Evolutionary conservation across 305 asterid genomes (phyloP).

Genomic region (Striga hermonthica): DNA sequence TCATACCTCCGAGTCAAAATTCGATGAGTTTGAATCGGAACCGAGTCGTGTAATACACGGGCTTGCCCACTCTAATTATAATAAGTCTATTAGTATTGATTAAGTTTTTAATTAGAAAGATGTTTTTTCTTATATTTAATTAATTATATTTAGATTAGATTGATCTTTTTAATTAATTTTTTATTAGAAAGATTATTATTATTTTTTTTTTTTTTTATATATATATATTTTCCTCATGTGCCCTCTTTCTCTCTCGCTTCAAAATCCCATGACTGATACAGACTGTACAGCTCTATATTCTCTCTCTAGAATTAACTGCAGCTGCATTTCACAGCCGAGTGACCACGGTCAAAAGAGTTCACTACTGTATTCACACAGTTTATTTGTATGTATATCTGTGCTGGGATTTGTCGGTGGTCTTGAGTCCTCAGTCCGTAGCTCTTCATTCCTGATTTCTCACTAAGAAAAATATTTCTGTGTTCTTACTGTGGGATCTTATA

Average conservation of each 20-base stretch:
- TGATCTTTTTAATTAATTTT: too few species aligned
- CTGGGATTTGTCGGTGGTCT: slow-evolving; percentile 39
- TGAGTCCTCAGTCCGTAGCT: slow-evolving; percentile 23
- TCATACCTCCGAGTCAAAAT: too few species aligned
- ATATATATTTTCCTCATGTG: slow-evolving; percentile 6
- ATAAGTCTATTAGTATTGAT: too few species aligned
- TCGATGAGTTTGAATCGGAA: too few species aligned
- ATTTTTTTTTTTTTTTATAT: too few species aligned
- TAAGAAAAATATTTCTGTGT: neutral
- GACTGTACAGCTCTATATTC: slow-evolving; percentile 1
- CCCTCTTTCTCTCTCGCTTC: neutral
- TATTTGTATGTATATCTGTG: neutral
- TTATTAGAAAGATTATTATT: too few species aligned
- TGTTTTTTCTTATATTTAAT: neutral
- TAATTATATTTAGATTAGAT: too few species aligned
- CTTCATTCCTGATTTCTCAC: slow-evolving; percentile 9
- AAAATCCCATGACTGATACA: slow-evolving; percentile 13
- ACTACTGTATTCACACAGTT: neutral
- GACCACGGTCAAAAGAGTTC: slow-evolving; percentile 23
- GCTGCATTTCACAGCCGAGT: slow-evolving; percentile 20
- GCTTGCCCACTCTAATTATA: too few species aligned
- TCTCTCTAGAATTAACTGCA: slow-evolving; percentile 28
- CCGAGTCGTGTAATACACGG: too few species aligned
- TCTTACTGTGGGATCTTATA: slow-evolving; percentile 28
- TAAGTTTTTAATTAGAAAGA: too few species aligned